Evolutionary conservation across 2,329 filamentous ascomycete genomes (phyloP), one percentile per base, ranked within the genome.

Genomic region (Calonectria montana): DNA sequence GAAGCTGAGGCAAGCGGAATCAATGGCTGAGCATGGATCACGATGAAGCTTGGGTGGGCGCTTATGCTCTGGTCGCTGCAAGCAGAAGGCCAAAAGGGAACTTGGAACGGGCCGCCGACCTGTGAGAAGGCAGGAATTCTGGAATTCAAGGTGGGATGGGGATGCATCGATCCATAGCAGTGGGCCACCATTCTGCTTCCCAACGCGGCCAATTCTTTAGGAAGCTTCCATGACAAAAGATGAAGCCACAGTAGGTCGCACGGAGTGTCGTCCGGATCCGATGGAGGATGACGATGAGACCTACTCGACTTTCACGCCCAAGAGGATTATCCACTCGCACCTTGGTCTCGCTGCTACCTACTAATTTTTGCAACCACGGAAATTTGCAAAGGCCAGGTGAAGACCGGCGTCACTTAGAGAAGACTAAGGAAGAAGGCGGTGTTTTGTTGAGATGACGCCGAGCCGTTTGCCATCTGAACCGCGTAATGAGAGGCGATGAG

Each of bases 111-210:
- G 55, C 57, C 45, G 65, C 41, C 31, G 35, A 18, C 47, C 59
- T 48, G 29, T 39, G 12, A 25, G 45, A 45, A 41, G 59, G 18
- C 59, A 69, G 29, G 50, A 62, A 62, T 43, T 43, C 23, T 43
- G 67, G 21, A 43, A 41, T 25, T n/a, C 55, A 16, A 62, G 57
- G 23, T 62, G 57, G 39, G 57, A 37, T 57, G 31, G 18, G 43
- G 59, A 61, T 65, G 48, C 67, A 65, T 61, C 37, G n/a, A 57
- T 57, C 45, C 62, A 35, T 65, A 41, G 43, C 25, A 25, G 62
- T 61, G 50, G 62, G 31, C 43, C 53, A 16, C 23, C 25, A 18
- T 50, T 43, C 23, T 23, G 13, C 50, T 29, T 64, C 29, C 57
- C n/a, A 37, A 55, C 7, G 35, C 59, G 45, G 23, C 39, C 31